Evolutionary conservation across 805 yeast genomes (phyloP), one percentile per base, ranked within the genome.

Genomic region (Lachancea quebecensis): DNA sequence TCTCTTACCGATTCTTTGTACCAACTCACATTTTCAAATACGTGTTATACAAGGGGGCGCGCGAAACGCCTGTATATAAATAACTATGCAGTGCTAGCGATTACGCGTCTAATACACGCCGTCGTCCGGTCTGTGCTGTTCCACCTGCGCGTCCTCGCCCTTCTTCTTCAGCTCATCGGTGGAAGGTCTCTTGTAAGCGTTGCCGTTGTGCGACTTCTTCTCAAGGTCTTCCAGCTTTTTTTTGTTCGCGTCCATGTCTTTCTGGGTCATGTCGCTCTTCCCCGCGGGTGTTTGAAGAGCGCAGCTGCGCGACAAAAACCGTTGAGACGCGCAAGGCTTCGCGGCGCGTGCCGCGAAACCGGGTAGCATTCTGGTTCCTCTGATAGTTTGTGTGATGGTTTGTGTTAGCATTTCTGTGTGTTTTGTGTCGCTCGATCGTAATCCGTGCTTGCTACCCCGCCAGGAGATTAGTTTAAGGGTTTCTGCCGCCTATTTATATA

Each of bases 91-190:
- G 12, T 17, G 39, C 15, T 10, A 11, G 21, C 14, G 12, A n/a
- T 4, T 29, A 16, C n/a, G 30, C 25, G 14, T 15, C 46, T 49
- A 61, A 43, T 62, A 63, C 21, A 62, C 65, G 25, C 67, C 67
- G 40, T 63, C 67, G 44, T 63, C 67, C 12, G 67, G 62, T 44
- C 67, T 58, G 37, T 62, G 61, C 45, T 63, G 67, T 41, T 62
- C 65, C 33, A 63, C 51, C 38, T 57, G 55, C 8, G 65, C 67
- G 35, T 59, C 55, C 12, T 59, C 64, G 40, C 67, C 66, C 39
- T 45, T 56, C 44, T 59, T 52, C 47, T 58, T 56, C 29, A 63
- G 41, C 29, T 51, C 54, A 18, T 54, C 58, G 41, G 49, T 44
- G 16, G 50, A 46, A 6, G 61, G 62, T 35, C 55, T 51, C 38